These are phyloP conservation scores for Vachellia collinsii DNA, from an alignment of 306 rosid genomes.

Conservation along the genomic window DNA sequence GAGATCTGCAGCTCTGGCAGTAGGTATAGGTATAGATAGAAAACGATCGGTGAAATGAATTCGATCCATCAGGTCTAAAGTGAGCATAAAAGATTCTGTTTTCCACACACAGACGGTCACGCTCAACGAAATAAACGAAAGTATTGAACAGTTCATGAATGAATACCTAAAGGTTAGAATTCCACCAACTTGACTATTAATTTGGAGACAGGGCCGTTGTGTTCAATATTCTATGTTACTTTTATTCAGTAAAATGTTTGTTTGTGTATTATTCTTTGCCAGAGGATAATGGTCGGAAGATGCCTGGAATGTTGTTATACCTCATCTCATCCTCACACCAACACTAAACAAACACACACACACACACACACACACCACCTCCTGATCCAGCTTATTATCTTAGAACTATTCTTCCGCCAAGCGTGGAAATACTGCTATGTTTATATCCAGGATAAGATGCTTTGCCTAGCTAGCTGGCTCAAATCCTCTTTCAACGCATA, in stretches of 20 bases:
- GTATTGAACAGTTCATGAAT: too few relatives aligned
- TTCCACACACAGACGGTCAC: too few relatives aligned
- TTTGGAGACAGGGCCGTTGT: not conserved
- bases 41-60: not conserved
- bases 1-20: not conserved
- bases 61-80: not conserved
- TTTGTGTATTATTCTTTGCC: not conserved
- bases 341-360: not conserved
- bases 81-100: not conserved
- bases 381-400: not conserved
- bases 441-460: not conserved
- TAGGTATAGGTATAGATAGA: not conserved
- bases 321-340: not conserved
- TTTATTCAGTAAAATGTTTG: not conserved
- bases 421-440: not conserved
- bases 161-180: too few relatives aligned
- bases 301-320: not conserved
- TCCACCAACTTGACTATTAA: too few relatives aligned
- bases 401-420: constrained; percentile 27
- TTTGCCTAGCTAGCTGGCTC: not conserved
- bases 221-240: not conserved
- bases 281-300: not conserved
- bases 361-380: not conserved
- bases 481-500: not conserved
- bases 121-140: too few relatives aligned